phyloP scores from a whole-genome alignment of 768 basidiomycete species.

The Russula vinacea region DNA sequence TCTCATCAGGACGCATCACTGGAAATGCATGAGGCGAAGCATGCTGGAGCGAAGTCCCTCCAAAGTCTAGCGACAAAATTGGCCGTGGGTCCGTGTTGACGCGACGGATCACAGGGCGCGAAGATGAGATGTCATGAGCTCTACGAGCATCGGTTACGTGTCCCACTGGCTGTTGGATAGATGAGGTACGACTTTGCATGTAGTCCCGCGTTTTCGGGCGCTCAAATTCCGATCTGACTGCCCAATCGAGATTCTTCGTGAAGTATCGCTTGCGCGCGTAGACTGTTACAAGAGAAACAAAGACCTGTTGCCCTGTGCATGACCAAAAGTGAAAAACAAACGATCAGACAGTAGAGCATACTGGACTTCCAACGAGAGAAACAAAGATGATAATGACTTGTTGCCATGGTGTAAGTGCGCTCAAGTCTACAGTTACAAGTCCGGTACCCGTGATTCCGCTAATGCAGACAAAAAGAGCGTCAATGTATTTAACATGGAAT shows the following conservation, averaged over 20 bases:
- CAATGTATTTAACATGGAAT: conserved; percentile 38
- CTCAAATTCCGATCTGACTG: conserved; percentile 31
- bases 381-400: conserved; percentile 34
- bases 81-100: conserved; percentile 6
- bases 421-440: conserved; percentile 35
- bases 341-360: conserved; percentile 15
- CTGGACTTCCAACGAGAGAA: conserved; percentile 34
- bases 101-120: neutral
- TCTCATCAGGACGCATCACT: neutral
- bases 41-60: no score
- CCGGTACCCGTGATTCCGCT: conserved; percentile 41
- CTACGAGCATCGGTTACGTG: neutral
- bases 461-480: conserved; percentile 41
- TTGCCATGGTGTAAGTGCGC: conserved; percentile 35
- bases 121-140: neutral
- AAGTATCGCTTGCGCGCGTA: conserved; percentile 37
- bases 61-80: neutral
- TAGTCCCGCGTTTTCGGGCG: conserved; percentile 10
- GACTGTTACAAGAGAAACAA: conserved; percentile 43
- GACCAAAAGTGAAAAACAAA: neutral
- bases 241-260: conserved; percentile 19
- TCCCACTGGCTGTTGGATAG: neutral
- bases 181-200: neutral
- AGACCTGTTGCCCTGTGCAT: conserved; percentile 31
- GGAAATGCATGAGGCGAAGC: neutral